Evolutionary conservation across 129 eudicot species (phyloP).

Genomic region (Lonicera japonica): DNA sequence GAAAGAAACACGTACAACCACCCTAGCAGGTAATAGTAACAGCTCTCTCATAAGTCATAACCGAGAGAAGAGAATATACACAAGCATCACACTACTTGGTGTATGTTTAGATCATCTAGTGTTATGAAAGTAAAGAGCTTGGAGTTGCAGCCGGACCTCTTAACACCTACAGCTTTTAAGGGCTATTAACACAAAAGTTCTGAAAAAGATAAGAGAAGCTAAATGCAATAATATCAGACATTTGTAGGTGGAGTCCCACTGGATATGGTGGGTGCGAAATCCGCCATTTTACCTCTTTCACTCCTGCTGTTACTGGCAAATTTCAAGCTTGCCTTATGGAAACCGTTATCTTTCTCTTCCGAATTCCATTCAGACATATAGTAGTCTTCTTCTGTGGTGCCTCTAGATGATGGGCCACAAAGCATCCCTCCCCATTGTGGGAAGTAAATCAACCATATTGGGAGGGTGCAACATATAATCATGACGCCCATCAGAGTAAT

Average conservation of each 20-base stretch:
- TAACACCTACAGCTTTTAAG: too few species aligned
- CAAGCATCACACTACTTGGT: too few species aligned
- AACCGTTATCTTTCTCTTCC: conserved; percentile 48
- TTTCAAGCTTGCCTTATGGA: conserved; percentile 59
- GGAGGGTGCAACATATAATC: conserved; percentile 70
- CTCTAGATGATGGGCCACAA: conserved; percentile 57
- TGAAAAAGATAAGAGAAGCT: too few species aligned
- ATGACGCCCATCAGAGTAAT: conserved; percentile 72
- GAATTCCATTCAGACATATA: conserved; percentile 69
- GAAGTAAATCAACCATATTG: conserved; percentile 57
- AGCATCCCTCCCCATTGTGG: conserved; percentile 96
- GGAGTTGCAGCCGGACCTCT: too few species aligned
- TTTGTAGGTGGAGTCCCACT: conserved; percentile 21
- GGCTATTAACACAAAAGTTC: too few species aligned
- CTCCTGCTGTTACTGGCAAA: conserved; percentile 58
- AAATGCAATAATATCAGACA: conserved; percentile 13
- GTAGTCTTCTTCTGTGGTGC: conserved; percentile 70
- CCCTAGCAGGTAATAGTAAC: too few species aligned
- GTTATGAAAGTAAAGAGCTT: too few species aligned
- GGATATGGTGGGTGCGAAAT: conserved; percentile 27
- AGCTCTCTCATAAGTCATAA: too few species aligned
- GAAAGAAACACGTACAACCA: too few species aligned
- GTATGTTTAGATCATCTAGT: too few species aligned
- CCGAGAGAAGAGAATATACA: too few species aligned
- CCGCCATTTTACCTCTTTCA: conserved; percentile 51